phyloP scores from a whole-genome alignment of 2,329 filamentous ascomycete species.

The Chrysoporthe puriensis region DNA sequence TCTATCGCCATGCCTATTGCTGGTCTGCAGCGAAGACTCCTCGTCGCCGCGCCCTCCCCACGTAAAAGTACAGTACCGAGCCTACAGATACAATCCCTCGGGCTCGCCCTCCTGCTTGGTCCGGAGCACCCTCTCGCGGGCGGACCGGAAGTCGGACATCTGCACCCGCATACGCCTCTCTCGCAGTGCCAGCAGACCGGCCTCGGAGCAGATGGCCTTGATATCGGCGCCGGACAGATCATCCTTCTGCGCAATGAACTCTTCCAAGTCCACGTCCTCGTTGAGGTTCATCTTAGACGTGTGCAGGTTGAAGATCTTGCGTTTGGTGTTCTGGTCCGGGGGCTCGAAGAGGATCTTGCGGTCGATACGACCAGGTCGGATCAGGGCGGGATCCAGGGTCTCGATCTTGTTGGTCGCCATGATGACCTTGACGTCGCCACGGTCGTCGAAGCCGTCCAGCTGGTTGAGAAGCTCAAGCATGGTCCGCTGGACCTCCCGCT shows the following conservation, averaged over 20 bases:
- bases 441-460: conserved; percentile 97
- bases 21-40: background rate
- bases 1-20: conserved; percentile 19
- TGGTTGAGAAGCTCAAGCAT: conserved; percentile 99
- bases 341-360: conserved; percentile 86
- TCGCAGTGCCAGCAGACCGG: conserved; percentile 88
- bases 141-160: conserved; percentile 96
- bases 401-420: conserved; percentile 99
- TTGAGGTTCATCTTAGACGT: conserved; percentile 98
- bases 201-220: conserved; percentile 98
- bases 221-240: conserved; percentile 97
- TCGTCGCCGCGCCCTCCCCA: conserved; percentile 20
- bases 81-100: conserved; percentile 95
- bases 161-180: conserved; percentile 97
- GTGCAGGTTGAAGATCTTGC: conserved; percentile 98
- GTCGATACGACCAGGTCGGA: conserved; percentile 96
- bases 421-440: conserved; percentile 98
- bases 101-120: conserved; percentile 99
- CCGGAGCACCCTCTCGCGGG: conserved; percentile 91
- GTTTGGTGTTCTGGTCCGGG: conserved; percentile 80
- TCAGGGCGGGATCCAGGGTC: conserved; percentile 91
- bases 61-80: conserved; percentile 7
- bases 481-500: conserved; percentile 95
- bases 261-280: conserved; percentile 96
- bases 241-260: conserved; percentile 98